phyloP scores from a whole-genome alignment of 192 early-diverging fungal species.

The Coemansia sp. region DNA sequence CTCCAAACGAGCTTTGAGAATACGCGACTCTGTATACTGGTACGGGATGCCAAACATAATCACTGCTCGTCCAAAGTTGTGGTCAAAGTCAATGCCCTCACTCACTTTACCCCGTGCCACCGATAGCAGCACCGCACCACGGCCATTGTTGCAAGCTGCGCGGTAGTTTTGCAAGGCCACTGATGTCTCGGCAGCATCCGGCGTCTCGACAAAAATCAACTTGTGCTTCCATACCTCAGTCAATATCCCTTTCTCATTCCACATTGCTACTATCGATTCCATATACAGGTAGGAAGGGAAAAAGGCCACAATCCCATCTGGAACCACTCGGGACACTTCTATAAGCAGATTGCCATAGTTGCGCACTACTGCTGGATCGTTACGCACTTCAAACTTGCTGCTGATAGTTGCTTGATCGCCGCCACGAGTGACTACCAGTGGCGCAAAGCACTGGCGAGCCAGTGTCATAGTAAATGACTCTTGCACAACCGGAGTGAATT shows the following conservation, averaged over 20 bases:
- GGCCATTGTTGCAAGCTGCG: slow-evolving; percentile 92
- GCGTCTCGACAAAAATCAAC: slow-evolving; percentile 99
- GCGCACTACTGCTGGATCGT: slow-evolving; percentile 96
- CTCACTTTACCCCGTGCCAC: slow-evolving; percentile 99
- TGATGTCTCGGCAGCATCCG: slow-evolving; percentile 95
- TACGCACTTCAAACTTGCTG: slow-evolving; percentile 97
- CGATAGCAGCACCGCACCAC: slow-evolving; percentile 94
- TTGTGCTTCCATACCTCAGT: slow-evolving; percentile 95
- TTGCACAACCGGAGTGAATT: slow-evolving; percentile 82
- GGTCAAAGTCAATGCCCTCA: slow-evolving; percentile 99
- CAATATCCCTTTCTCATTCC: slow-evolving; percentile 97
- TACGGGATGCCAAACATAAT: slow-evolving; percentile 99
- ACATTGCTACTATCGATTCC: slow-evolving; percentile 97
- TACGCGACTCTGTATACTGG: slow-evolving; percentile 96
- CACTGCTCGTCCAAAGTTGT: slow-evolving; percentile 98
- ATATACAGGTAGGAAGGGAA: slow-evolving; percentile 99
- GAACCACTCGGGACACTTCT: slow-evolving; percentile 89
- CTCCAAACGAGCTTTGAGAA: slow-evolving; percentile 93
- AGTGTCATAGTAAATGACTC: slow-evolving; percentile 97
- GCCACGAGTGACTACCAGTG: slow-evolving; percentile 94
- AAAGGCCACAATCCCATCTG: slow-evolving; percentile 97
- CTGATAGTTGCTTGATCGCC: slow-evolving; percentile 98
- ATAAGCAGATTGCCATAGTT: slow-evolving; percentile 98
- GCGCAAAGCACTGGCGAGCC: slow-evolving; percentile 91
- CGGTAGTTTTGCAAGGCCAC: slow-evolving; percentile 95